Conservation (phyloP, 352 stramenopile genomes). For the Pythium insidiosum region DNA sequence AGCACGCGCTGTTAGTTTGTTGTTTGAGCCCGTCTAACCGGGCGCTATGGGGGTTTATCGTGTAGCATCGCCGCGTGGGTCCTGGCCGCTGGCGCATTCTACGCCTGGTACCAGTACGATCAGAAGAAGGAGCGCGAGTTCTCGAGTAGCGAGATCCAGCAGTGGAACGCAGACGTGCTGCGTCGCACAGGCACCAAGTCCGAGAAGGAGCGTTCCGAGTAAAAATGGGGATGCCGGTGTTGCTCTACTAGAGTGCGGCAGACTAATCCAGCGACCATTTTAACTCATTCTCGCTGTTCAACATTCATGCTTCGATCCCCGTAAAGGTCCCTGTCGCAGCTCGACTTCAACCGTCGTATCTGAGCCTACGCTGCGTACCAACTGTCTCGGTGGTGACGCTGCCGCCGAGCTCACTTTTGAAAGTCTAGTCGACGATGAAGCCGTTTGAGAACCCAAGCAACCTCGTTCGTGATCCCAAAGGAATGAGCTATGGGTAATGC, state of each 20-base stretch:
- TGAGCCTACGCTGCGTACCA: no score
- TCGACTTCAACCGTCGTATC: no score
- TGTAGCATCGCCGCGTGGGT: slow-evolving; percentile 47
- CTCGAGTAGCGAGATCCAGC: slow-evolving; percentile 21
- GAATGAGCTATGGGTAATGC: slow-evolving; percentile 18
- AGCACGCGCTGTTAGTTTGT: not conserved
- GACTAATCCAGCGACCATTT: no score
- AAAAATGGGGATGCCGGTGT: no score
- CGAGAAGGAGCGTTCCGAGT: slow-evolving; percentile 15
- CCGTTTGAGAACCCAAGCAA: slow-evolving; percentile 17
- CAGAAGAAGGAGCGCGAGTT: slow-evolving; percentile 51
- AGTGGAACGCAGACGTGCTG: slow-evolving; percentile 59
- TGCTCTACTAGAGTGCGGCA: not conserved
- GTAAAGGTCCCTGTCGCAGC: no score
- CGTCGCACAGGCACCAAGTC: slow-evolving; percentile 25
- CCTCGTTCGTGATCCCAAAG: slow-evolving; percentile 9
- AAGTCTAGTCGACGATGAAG: slow-evolving; percentile 1
- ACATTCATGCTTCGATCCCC: no score
- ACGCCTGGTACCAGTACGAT: slow-evolving; percentile 50
- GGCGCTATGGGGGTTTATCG: not conserved
- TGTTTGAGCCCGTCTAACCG: no score
- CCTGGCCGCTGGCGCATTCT: slow-evolving; percentile 26
- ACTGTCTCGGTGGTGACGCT: no score
- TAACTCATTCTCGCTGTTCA: no score
- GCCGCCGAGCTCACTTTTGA: not conserved